These are phyloP conservation scores for Dictyostelium purpureum DNA, from an alignment of 78 protist genomes.

Conservation along the genomic window DNA sequence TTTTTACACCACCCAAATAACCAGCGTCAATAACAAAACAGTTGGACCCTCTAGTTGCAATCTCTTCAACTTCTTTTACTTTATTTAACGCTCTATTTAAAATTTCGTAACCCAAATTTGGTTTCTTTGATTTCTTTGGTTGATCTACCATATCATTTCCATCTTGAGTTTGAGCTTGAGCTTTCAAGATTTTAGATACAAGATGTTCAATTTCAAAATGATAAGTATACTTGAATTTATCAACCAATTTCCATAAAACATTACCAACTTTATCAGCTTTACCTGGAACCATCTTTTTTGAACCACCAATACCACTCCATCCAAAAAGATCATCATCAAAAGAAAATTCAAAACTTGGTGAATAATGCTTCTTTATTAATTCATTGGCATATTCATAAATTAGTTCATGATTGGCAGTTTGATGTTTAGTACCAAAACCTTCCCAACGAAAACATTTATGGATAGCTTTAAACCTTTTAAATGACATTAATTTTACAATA, in stretches of 20 bases:
- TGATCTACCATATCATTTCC: too few species aligned
- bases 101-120: too few species aligned
- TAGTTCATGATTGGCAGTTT: background rate
- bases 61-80: background rate
- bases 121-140: too few species aligned
- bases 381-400: background rate
- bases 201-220: background rate
- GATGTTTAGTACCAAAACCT: background rate
- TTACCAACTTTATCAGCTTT: background rate
- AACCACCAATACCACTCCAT: background rate
- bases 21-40: background rate
- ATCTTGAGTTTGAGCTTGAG: too few species aligned
- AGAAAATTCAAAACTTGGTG: background rate
- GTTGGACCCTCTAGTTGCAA: background rate
- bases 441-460: background rate
- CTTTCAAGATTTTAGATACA: background rate
- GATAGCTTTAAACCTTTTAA: background rate
- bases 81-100: background rate
- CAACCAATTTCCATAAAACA: background rate
- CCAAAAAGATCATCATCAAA: background rate
- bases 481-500: background rate
- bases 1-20: background rate
- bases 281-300: background rate
- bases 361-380: background rate
- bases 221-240: background rate